These are phyloP conservation scores for Aspergillus saccharolyticus DNA, from an alignment of 495 filamentous ascomycete genomes.

Conservation along the genomic window DNA sequence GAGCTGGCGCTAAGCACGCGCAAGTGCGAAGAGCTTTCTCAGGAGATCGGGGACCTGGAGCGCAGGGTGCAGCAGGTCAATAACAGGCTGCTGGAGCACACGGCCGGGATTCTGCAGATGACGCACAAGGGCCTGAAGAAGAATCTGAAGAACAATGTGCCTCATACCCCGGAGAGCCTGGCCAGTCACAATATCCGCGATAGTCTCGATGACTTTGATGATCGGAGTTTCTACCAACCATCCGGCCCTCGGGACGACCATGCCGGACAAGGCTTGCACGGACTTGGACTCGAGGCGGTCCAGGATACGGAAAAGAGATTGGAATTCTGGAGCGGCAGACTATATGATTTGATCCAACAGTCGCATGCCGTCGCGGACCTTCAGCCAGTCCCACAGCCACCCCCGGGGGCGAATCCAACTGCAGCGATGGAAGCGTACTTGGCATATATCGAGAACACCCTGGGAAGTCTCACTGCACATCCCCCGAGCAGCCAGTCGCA, in stretches of 20 bases:
- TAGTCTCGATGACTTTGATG: constrained; percentile 61
- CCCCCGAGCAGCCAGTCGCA: constrained; percentile 1
- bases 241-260: constrained; percentile 61
- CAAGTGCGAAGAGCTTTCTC: constrained; percentile 79
- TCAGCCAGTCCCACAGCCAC: constrained; percentile 29
- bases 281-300: constrained; percentile 30
- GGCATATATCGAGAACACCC: constrained; percentile 46
- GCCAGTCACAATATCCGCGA: constrained; percentile 47
- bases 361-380: constrained; percentile 46
- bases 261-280: constrained; percentile 27
- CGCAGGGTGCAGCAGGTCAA: constrained; percentile 66
- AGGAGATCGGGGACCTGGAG: constrained; percentile 73
- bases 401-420: constrained; percentile 20
- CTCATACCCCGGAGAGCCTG: constrained; percentile 64
- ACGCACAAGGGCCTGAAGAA: constrained; percentile 66
- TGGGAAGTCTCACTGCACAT: constrained; percentile 31
- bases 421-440: constrained; percentile 42
- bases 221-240: constrained; percentile 70
- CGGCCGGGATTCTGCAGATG: constrained; percentile 83
- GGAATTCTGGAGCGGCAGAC: constrained; percentile 63
- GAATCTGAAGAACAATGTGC: constrained; percentile 42
- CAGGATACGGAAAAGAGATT: constrained; percentile 63
- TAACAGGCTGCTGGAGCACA: constrained; percentile 75
- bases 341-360: constrained; percentile 62
- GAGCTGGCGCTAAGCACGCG: constrained; percentile 68